Evolutionary conservation across 208 protist genomes (phyloP).

Genomic region (Porcisia hertigi): DNA sequence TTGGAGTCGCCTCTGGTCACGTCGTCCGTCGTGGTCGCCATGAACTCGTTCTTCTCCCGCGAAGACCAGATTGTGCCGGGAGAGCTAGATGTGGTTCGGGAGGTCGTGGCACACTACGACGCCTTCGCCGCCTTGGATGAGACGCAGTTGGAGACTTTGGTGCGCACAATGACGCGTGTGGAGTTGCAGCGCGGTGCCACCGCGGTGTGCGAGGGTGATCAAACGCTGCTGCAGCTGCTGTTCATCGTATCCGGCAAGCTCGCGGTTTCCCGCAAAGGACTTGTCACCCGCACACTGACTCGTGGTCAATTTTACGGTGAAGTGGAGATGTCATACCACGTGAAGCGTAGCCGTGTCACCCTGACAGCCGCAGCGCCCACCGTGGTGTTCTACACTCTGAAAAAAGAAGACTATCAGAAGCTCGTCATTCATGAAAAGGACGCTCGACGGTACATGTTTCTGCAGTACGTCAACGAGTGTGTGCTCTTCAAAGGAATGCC

Average conservation of each 20-base stretch:
- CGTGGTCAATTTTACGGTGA: slow-evolving; percentile 46
- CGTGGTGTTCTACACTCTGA: slow-evolving; percentile 53
- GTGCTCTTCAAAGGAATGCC: slow-evolving; percentile 49
- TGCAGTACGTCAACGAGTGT: slow-evolving; percentile 57
- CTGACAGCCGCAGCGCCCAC: slow-evolving; percentile 36
- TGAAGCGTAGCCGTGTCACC: slow-evolving; percentile 42
- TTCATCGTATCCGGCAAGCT: slow-evolving; percentile 61
- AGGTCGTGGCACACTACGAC: slow-evolving; percentile 48
- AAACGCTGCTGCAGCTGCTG: slow-evolving; percentile 40
- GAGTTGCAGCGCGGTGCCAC: slow-evolving; percentile 41
- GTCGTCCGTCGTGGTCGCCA: slow-evolving; percentile 30
- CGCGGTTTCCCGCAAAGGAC: slow-evolving; percentile 35
- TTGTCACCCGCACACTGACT: slow-evolving; percentile 34
- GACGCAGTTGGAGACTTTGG: slow-evolving; percentile 63
- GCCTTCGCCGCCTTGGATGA: slow-evolving; percentile 62
- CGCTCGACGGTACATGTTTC: slow-evolving; percentile 45
- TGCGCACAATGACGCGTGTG: slow-evolving; percentile 51
- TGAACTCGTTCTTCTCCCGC: slow-evolving; percentile 32
- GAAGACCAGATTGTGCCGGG: slow-evolving; percentile 32
- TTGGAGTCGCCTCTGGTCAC: slow-evolving; percentile 15
- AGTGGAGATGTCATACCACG: slow-evolving; percentile 56
- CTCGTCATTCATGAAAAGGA: slow-evolving; percentile 58
- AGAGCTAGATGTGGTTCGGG: slow-evolving; percentile 55
- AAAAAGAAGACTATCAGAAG: slow-evolving; percentile 50
- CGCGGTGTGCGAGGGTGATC: slow-evolving; percentile 45